phyloP scores from a whole-genome alignment of 148 eudicot species.

The Agrostemma githago region DNA sequence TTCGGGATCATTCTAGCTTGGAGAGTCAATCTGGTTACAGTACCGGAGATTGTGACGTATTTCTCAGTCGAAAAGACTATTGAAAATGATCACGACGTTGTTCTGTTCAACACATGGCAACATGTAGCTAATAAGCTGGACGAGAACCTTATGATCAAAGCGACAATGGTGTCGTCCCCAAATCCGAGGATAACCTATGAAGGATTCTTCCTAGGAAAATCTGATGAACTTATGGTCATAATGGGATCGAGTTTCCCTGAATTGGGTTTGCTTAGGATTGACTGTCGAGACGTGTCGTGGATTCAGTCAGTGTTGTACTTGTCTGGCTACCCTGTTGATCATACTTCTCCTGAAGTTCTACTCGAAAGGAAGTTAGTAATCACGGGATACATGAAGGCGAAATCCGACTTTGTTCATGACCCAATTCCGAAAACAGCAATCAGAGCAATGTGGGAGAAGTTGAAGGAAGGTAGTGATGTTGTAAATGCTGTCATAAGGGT shows the following conservation, averaged over 20 bases:
- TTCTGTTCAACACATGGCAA: slow-evolving; percentile 21
- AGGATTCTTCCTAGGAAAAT: slow-evolving; percentile 20
- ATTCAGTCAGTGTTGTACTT: slow-evolving; percentile 19
- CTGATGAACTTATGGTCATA: background rate
- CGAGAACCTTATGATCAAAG: slow-evolving; percentile 18
- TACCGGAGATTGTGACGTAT: slow-evolving; percentile 20
- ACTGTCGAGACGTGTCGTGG: slow-evolving; percentile 25
- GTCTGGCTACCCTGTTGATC: slow-evolving; percentile 20
- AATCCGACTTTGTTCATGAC: slow-evolving; percentile 37
- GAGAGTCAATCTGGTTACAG: slow-evolving; percentile 2
- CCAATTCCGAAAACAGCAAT: slow-evolving; percentile 34
- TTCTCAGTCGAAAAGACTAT: slow-evolving; percentile 2
- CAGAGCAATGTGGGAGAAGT: slow-evolving; percentile 25
- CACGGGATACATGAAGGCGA: slow-evolving; percentile 41
- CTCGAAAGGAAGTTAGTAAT: slow-evolving; percentile 19
- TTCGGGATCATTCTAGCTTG: slow-evolving; percentile 13
- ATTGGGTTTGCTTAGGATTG: slow-evolving; percentile 8
- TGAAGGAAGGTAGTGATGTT: slow-evolving; percentile 14
- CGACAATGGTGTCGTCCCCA: slow-evolving; percentile 6
- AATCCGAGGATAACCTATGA: background rate
- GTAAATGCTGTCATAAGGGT: slow-evolving; percentile 14
- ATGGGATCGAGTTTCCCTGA: slow-evolving; percentile 26
- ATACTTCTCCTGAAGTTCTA: slow-evolving; percentile 8
- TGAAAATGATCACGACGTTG: background rate
- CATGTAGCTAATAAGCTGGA: slow-evolving; percentile 15